phyloP scores from a whole-genome alignment of 306 rosid species.

The Citrullus mucosospermus region DNA sequence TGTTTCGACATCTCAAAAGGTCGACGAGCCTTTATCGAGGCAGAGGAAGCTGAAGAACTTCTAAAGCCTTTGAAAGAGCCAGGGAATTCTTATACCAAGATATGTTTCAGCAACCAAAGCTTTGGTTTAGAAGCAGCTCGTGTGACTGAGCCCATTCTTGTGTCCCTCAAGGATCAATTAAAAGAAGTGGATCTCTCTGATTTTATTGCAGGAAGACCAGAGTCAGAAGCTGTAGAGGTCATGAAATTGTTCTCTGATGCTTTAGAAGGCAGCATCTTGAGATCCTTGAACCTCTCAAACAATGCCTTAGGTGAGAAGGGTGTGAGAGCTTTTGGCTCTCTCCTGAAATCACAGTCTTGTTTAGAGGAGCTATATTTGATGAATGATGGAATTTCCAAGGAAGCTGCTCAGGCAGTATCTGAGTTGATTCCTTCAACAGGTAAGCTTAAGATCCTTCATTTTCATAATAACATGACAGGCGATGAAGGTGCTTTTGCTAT shows the following conservation, averaged over 20 bases:
- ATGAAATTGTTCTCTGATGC: slow-evolving; percentile 71
- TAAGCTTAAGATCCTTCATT: slow-evolving; percentile 64
- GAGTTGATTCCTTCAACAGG: slow-evolving; percentile 76
- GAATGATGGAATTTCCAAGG: slow-evolving; percentile 80
- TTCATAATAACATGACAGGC: slow-evolving; percentile 82
- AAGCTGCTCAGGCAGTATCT: slow-evolving; percentile 68
- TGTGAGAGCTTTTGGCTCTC: slow-evolving; percentile 72
- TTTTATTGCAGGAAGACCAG: slow-evolving; percentile 79
- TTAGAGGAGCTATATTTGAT: slow-evolving; percentile 78
- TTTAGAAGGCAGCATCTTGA: slow-evolving; percentile 52
- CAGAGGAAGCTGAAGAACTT: slow-evolving; percentile 71
- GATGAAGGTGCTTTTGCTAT: slow-evolving; percentile 72
- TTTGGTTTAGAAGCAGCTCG: slow-evolving; percentile 62
- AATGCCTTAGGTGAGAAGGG: slow-evolving; percentile 94
- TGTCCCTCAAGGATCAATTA: slow-evolving; percentile 55
- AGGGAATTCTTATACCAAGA: slow-evolving; percentile 64
- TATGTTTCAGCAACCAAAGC: slow-evolving; percentile 91
- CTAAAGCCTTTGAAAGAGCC: slow-evolving; percentile 56
- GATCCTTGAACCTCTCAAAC: slow-evolving; percentile 62
- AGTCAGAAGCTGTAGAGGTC: slow-evolving; percentile 69
- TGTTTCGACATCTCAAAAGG: slow-evolving; percentile 79
- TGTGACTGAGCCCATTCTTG: slow-evolving; percentile 56
- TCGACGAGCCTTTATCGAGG: slow-evolving; percentile 54
- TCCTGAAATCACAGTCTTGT: slow-evolving; percentile 56
- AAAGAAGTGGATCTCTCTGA: slow-evolving; percentile 75